Base-by-base conservation (phyloP, 2,329 filamentous ascomycete genomes). In the Aotearoamyces nothofagi region DNA sequence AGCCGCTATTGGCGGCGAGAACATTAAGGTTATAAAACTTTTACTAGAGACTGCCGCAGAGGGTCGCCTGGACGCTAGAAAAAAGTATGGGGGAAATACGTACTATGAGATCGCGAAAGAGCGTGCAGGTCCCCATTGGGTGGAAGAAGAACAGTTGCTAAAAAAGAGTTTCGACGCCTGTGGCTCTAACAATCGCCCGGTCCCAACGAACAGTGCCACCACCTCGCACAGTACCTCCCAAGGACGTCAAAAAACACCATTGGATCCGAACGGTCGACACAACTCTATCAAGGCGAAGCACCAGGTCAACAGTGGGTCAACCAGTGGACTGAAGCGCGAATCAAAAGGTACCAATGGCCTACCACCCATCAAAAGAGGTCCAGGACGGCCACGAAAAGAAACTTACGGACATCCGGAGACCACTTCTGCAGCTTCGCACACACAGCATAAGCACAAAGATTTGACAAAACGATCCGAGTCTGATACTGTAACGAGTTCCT, bases 61-160 rank as follows among this genome's bases (percentile, higher is more conserved):
- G 17, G 41, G 41, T 13, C 62, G 65, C 15, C 94, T 96, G 48
- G 77, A 98, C 43, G 86, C 90, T 0, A 83, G 81, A 1, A 72
- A 78, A 33, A 62, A 60, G 16, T 76, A 74, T 40, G 74, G 75
- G 40, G 81, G 81, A 13, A 71, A 80, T 42, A 77, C 80, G 0
- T 98, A 96, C 51, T 79, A 73, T 44, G 84, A 98, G 39, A 74
- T 96, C 36, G 83, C 90, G 2, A 70, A 78, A 42, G 74, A 82
- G 26, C 73, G 83, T 22, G 74, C 75, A 39, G 87, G 90, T 0
- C 81, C 86, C 5, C 78, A 82, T 35, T 94, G 86, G 83, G 77
- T 87, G 49, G 75, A 87, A 36, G 90, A 98, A 50, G 75, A 79
- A 38, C 69, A 83, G 24, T 59, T 92, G 31, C 54, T 98, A 27